Evolutionary conservation across 2,329 filamentous ascomycete species (phyloP), one percentile per base, ranked within the genome.

Genomic region (Aspergillus viridinutans): DNA sequence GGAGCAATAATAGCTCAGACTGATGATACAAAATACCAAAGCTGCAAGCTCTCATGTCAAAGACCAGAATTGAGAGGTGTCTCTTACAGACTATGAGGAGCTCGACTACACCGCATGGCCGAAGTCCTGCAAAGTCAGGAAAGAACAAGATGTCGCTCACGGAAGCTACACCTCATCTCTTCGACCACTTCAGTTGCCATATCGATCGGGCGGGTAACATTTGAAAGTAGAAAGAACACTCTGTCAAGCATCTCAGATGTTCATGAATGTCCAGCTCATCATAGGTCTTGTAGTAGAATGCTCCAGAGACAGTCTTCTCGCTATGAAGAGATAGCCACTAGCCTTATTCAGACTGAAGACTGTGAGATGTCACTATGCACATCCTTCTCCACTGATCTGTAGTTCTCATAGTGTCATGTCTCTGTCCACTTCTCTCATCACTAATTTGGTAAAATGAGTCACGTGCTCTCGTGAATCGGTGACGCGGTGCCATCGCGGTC

Each of bases 221-320:
- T 8, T 23, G 14, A 23, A 14, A 23, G 43, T 14, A 25, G 43
- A 12, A 47, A 47, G 21, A 6, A 47, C 43, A 3, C 23, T 26
- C 2, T 17, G 32, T 17, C 32, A 7, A 17, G 32, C 32, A 38
- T 17, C 32, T 35, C 12, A 17, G 8, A 38, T 38, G 32, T 38
- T 17, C 47, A 79, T n/a, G 58, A 5, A 77, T 62, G 55, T 78
- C 76, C 10, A 78, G 58, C 59, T 78, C 76, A 2, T 68, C 72
- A 57, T 72, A 76, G 0, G 74, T 74, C 21, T 74, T 64, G 14
- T 17, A 38, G 32, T 17, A 38, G 32, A 17, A 38, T 38, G 32
- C 32, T 38, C 12, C 32, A 17, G 32, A 38, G 32, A 35, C 5
- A 17, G 14, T 17, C 32, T 38, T 38, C 14, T 38, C 5, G 6